A percentile compares a stretch with the other conserved stretches of the same genome.
phyloP scores from a whole-genome alignment of 2,329 filamentous ascomycete genomes.

The Dothideomycetes sp. region DNA sequence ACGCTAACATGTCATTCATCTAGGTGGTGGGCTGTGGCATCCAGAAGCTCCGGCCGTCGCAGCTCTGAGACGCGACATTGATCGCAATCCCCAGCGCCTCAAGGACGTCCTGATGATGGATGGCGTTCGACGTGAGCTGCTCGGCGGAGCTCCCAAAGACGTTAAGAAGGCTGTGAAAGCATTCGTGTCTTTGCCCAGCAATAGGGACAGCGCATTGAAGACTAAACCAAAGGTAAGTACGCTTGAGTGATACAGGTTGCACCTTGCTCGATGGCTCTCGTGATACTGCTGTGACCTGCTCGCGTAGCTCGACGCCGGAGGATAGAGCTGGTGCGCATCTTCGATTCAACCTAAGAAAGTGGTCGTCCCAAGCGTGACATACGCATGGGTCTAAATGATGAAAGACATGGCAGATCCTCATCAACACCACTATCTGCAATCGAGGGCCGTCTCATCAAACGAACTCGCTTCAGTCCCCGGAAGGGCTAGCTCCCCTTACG shows the following conservation, averaged over 20 bases:
- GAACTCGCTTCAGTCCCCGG: neutral
- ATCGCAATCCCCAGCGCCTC: slow-evolving; percentile 59
- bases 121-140: slow-evolving; percentile 52
- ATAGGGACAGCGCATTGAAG: slow-evolving; percentile 67
- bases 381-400: neutral
- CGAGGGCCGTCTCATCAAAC: neutral
- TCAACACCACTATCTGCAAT: neutral
- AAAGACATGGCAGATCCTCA: neutral
- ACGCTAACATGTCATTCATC: slow-evolving; percentile 7
- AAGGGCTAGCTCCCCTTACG: neutral
- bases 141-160: slow-evolving; percentile 44
- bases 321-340: too few relatives aligned
- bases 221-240: slow-evolving; percentile 67
- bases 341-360: too few relatives aligned
- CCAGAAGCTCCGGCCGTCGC: slow-evolving; percentile 58
- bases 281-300: neutral
- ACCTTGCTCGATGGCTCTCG: neutral
- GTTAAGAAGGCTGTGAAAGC: slow-evolving; percentile 54
- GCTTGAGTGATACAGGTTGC: neutral
- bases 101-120: slow-evolving; percentile 54
- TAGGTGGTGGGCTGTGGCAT: slow-evolving; percentile 71
- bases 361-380: neutral
- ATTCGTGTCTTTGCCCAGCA: slow-evolving; percentile 50
- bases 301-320: too few relatives aligned
- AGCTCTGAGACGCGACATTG: slow-evolving; percentile 61